Evolutionary conservation across 1,139 yeast genomes (phyloP), one percentile per base, ranked within the genome.

Genomic region (Yamadazyma conglobata): DNA sequence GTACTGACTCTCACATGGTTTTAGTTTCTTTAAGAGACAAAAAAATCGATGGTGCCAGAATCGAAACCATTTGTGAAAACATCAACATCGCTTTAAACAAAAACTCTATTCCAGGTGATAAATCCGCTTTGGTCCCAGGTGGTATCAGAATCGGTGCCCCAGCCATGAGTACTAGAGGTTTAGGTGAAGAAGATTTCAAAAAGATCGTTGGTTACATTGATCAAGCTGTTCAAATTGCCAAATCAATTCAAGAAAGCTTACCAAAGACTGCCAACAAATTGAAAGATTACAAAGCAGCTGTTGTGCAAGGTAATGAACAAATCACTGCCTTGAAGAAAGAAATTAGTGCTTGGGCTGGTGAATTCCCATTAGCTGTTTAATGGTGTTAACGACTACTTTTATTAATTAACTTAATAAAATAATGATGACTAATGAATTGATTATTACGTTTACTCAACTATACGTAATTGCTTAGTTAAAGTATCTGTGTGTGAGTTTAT

Each of bases 131-230:
- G 44, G 95, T 88, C 37, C 98, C 98, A 55, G 95, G 95, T 60
- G 98, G 98, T 63, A 80, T 91, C 43, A 86, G 98, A 70, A 82
- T 91, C 44, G 98, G 98, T 58, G 88, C 98, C 24, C 98, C 98
- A 47, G 97, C 97, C 41, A 91, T 91, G 98, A 77, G 96, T 42
- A 86, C 97, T 40, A 85, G 98, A 70, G 98, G 97, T 51, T 77
- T 89, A 55, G 82, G 86, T 46, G 87, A 81, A 57, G 82, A 72
- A 43, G 97, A 91, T 56, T 91, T 89, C 66, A 74, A 68, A 54
- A 79, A 73, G 58, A 86, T 91, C 50, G 96, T 83, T 39, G 65
- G 69, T 40, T 89, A 81, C 73, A 86, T 89, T 52, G 91, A 88
- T 66, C 69, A 71, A 48, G 89, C 95, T 27, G 91, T 89, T 41